Base-by-base conservation (phyloP, 768 basidiomycete genomes). In the Leccinum boreale region DNA sequence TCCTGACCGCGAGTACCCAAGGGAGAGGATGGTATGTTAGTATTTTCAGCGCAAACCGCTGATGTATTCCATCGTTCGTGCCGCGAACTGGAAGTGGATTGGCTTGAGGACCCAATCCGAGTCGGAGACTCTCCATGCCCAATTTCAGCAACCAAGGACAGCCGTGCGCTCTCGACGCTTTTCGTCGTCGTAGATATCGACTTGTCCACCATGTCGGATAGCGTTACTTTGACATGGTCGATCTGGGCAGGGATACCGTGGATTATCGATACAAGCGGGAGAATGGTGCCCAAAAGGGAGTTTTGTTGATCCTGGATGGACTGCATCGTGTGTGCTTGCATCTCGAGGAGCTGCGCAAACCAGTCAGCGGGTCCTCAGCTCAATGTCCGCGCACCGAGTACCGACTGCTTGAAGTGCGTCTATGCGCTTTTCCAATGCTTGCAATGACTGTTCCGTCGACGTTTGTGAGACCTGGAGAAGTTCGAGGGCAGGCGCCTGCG, bases 231-330 rank as follows among this genome's bases (percentile, higher is more conserved):
- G 52, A 65, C 57, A 33, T 65, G 66, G 12, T 72, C 70, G 53
- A 89, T 76, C 62, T 86, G 84, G 1, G 81, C 67, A 1, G 86
- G 82, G 19, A 89, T 61, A 9, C 82, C 73, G 58, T 87, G 85
- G 2, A 89, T 58, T 4, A 86, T 71, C 26, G 88, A 86, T 3
- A 86, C 69, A 15, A 90, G 69, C 7, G 89, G 85, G 0, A 81
- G 59, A 2, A 90, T 70, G 11, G 82, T 74, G 23, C 81, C 67
- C 2, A 89, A 58, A 36, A 70, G 31, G 0, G 56, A 52, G 17
- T 66, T 67, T 21, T 69, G 66, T 28, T 69, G 68, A 15, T 70
- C 65, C 52, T 87, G 85, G 23, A 89, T 68, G 2, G 78, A 77
- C 59, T 85, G 85, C 52, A 89, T 73, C 11, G 78, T 76, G 64